Evolutionary conservation across 2,329 filamentous ascomycete genomes (phyloP).

Genomic region (Fusarium euwallaceae): DNA sequence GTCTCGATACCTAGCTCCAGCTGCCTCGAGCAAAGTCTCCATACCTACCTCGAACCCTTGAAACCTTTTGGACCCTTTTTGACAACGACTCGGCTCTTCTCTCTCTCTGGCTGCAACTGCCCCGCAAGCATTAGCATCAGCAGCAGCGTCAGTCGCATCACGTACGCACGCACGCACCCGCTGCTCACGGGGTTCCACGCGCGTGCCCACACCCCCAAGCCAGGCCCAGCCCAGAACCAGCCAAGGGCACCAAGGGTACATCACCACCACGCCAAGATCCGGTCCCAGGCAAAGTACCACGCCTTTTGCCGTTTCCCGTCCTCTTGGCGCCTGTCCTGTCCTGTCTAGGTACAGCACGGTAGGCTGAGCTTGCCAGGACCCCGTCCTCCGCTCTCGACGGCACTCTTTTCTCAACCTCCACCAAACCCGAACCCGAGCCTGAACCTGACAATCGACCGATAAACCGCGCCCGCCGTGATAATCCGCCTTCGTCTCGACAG

Average conservation of each 20-base stretch:
- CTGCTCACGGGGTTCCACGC: constrained; percentile 22
- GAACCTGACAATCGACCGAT: constrained; percentile 14
- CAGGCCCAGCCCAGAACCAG: not conserved
- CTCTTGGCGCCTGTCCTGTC: constrained; percentile 38
- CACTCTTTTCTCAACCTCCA: constrained; percentile 19
- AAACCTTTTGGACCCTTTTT: constrained; percentile 6
- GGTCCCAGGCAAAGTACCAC: constrained; percentile 22
- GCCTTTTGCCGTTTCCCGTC: constrained; percentile 26
- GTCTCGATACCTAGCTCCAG: constrained; percentile 9
- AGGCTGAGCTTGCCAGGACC: constrained; percentile 6
- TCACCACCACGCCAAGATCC: constrained; percentile 25
- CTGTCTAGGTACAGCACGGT: constrained; percentile 14
- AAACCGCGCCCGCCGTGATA: not conserved
- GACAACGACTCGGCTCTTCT: not conserved
- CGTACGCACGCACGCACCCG: constrained; percentile 18
- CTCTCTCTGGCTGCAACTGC: constrained; percentile 6
- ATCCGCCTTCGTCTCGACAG: not conserved
- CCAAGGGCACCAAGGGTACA: constrained; percentile 9
- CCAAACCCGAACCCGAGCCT: constrained; percentile 17
- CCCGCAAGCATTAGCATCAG: constrained; percentile 30
- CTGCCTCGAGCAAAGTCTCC: not conserved
- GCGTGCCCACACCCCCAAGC: constrained; percentile 2
- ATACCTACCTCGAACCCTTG: constrained; percentile 17
- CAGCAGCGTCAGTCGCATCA: constrained; percentile 20
- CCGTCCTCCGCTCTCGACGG: constrained; percentile 18